Evolutionary conservation across 2,329 filamentous ascomycete species (phyloP).

Genomic region (Exophiala spinifera): DNA sequence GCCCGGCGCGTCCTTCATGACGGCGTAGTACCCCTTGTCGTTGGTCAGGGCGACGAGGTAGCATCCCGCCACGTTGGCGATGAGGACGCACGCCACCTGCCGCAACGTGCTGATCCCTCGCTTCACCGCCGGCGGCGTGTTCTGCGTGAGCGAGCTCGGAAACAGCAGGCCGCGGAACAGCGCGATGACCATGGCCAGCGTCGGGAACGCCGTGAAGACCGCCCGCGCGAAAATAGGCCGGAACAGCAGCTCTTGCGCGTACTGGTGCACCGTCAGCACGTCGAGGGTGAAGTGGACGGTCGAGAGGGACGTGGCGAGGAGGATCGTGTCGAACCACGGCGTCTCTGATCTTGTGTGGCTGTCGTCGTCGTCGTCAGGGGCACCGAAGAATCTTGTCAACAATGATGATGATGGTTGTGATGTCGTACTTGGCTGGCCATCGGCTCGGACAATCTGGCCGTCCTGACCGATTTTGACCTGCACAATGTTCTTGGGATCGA

Average conservation of each 20-base stretch:
- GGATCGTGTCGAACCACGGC: constrained; percentile 40
- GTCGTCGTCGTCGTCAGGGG: not conserved
- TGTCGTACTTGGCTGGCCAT: too few relatives aligned
- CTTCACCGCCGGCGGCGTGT: constrained; percentile 1
- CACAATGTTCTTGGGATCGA: constrained; percentile 24
- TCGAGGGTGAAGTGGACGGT: constrained; percentile 45
- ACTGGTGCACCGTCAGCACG: constrained; percentile 47
- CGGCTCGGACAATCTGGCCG: constrained; percentile 16
- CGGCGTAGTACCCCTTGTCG: constrained; percentile 72
- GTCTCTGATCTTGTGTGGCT: constrained; percentile 4
- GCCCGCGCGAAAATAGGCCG: constrained; percentile 34
- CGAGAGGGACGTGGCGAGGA: constrained; percentile 43
- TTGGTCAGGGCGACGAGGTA: constrained; percentile 83
- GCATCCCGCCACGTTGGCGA: constrained; percentile 64
- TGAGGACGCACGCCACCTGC: constrained; percentile 59
- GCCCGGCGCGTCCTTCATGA: constrained; percentile 90
- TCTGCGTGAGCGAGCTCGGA: constrained; percentile 27
- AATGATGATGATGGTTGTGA: too few relatives aligned
- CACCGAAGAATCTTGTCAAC: too few relatives aligned
- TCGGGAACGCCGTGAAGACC: constrained; percentile 40
- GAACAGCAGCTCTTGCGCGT: constrained; percentile 36
- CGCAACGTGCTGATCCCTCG: constrained; percentile 10
- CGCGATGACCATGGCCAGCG: constrained; percentile 44
- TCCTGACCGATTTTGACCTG: constrained; percentile 25
- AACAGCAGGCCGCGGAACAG: constrained; percentile 46